Conservation (phyloP, 441 rosid genomes). For the Aleurites moluccanus region DNA sequence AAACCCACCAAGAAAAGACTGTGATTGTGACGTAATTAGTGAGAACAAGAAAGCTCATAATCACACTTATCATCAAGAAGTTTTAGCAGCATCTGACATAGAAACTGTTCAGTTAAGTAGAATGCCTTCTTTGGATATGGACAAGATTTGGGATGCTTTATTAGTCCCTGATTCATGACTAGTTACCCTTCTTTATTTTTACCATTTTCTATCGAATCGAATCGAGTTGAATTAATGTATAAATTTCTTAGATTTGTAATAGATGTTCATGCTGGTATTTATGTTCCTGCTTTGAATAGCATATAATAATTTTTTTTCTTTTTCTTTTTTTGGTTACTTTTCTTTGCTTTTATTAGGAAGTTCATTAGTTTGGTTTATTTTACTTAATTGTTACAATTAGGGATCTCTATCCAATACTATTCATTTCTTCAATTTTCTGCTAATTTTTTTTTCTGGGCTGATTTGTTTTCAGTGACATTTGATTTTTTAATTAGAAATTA, state of each 20-base stretch:
- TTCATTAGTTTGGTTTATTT: not conserved
- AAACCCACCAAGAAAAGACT: constrained; percentile 30
- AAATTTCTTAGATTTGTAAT: not conserved
- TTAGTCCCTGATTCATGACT: constrained; percentile 50
- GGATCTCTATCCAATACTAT: not conserved
- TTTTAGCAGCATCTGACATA: constrained; percentile 32
- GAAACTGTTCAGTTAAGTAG: constrained; percentile 82
- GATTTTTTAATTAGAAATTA: not conserved
- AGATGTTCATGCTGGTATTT: constrained; percentile 1
- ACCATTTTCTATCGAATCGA: not conserved
- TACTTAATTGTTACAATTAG: not conserved
- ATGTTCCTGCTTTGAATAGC: not conserved
- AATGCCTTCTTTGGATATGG: constrained; percentile 98
- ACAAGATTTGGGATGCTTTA: constrained; percentile 91
- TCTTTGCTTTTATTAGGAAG: not conserved
- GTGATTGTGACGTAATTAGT: constrained; percentile 31
- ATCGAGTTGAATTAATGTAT: not conserved
- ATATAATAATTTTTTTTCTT: not conserved
- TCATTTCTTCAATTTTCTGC: not conserved
- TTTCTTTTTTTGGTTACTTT: not conserved
- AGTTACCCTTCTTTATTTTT: constrained; percentile 10
- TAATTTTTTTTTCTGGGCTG: not conserved
- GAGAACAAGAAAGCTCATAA: constrained; percentile 34
- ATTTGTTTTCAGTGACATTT: not conserved
- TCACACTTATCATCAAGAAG: constrained; percentile 16